Percentiles rank a stretch among this genome's conserved stretches.
These are phyloP conservation scores for Fusarium globosum DNA, from an alignment of 2,329 filamentous ascomycete species.

Conservation along the genomic window DNA sequence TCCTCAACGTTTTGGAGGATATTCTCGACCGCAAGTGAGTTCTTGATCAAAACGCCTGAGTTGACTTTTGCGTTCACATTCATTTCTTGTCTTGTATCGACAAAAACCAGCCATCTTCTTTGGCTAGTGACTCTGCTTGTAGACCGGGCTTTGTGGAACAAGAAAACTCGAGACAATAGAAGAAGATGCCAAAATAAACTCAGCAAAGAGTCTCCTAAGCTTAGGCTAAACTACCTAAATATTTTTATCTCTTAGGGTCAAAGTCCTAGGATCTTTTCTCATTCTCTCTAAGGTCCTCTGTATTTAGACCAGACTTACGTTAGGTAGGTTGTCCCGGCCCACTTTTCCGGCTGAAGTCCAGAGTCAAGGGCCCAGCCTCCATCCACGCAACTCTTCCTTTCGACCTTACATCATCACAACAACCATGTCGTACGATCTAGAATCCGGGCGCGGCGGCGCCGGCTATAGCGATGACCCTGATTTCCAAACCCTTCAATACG, in stretches of 20 bases:
- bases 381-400: neutral
- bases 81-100: constrained; percentile 16
- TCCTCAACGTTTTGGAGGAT: neutral
- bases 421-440: constrained; percentile 91
- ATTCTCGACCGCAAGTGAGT: too few species aligned
- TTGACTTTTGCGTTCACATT: constrained; percentile 14
- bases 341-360: neutral
- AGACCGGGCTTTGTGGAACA: neutral
- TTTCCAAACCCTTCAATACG: constrained; percentile 84
- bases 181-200: neutral
- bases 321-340: neutral
- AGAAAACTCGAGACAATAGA: neutral
- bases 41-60: neutral
- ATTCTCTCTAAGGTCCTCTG: neutral
- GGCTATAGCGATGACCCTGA: constrained; percentile 94
- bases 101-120: neutral
- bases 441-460: constrained; percentile 78
- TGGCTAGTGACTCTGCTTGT: neutral
- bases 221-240: neutral
- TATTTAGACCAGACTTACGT: neutral
- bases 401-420: neutral
- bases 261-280: neutral
- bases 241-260: neutral
- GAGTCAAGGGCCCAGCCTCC: neutral
- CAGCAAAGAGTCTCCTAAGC: neutral